phyloP scores from a whole-genome alignment of 345 rosid genomes.

The Salix brachista region DNA sequence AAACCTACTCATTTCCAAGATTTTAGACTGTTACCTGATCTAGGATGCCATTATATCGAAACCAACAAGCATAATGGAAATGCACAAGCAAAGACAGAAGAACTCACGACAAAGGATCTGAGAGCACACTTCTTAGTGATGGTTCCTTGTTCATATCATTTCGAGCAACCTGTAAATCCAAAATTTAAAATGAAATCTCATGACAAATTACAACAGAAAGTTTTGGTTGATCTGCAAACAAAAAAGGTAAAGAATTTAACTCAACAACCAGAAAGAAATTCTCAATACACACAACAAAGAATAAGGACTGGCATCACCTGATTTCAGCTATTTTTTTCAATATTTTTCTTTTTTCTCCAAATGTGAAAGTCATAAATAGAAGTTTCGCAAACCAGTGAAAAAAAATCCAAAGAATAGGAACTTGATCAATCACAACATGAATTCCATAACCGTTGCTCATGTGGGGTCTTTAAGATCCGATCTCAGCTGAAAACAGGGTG shows the following conservation, averaged over 20 bases:
- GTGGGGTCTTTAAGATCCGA: neutral
- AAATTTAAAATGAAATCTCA: conserved; percentile 31
- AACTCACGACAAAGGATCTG: conserved; percentile 96
- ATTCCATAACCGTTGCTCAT: neutral
- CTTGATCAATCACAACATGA: neutral
- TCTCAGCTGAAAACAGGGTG: neutral
- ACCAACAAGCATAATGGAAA: conserved; percentile 4
- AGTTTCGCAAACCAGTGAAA: neutral
- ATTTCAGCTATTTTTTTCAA: neutral
- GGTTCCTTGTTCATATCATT: conserved; percentile 66
- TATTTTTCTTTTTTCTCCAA: neutral
- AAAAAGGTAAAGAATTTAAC: neutral
- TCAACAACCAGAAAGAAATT: neutral
- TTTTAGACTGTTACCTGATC: neutral
- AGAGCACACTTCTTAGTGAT: conserved; percentile 90
- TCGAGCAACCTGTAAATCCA: conserved; percentile 58
- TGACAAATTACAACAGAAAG: conserved; percentile 23
- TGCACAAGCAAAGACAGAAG: conserved; percentile 16
- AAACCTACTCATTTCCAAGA: neutral
- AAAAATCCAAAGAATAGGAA: neutral
- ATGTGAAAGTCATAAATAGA: neutral
- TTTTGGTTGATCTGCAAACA: conserved; percentile 1
- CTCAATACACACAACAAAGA: neutral
- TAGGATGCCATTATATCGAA: conserved; percentile 3
- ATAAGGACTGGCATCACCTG: neutral